Evolutionary conservation across 768 basidiomycete genomes (phyloP).

Genomic region (Tulasnella sp.): DNA sequence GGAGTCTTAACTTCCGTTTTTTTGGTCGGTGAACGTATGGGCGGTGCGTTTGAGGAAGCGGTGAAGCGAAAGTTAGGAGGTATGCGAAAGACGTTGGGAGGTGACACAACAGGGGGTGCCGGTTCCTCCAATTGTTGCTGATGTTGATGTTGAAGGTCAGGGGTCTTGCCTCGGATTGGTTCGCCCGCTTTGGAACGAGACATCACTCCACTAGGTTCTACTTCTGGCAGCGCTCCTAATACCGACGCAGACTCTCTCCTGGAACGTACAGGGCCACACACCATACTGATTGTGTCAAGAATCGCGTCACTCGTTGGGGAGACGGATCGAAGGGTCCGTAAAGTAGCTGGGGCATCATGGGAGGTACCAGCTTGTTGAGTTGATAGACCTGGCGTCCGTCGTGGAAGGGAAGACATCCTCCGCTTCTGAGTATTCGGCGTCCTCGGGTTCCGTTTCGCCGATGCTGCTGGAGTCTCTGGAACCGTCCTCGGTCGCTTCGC

Average conservation of each 20-base stretch:
- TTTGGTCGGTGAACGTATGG: background rate
- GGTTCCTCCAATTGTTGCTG: background rate
- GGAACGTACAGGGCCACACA: background rate
- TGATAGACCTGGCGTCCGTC: no score
- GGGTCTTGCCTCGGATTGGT: background rate
- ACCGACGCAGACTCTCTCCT: background rate
- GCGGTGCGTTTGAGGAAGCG: background rate
- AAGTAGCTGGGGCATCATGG: no score
- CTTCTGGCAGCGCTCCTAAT: background rate
- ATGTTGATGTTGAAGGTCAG: background rate
- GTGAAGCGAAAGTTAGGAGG: slow-evolving; percentile 11
- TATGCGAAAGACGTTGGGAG: background rate
- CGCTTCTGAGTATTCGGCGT: background rate
- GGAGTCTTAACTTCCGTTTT: background rate
- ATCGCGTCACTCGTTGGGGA: background rate
- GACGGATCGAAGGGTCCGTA: background rate
- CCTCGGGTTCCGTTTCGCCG: background rate
- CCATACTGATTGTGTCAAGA: background rate
- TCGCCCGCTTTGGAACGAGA: background rate
- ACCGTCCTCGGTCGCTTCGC: background rate
- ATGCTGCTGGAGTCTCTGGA: background rate
- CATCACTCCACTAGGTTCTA: background rate
- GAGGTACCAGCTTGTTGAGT: no score
- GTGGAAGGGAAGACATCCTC: no score
- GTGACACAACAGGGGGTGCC: background rate